A percentile compares a stretch with the other conserved stretches of the same genome.
Conservation (phyloP, 2,329 filamentous ascomycete species). For the Cladosporium phlei region DNA sequence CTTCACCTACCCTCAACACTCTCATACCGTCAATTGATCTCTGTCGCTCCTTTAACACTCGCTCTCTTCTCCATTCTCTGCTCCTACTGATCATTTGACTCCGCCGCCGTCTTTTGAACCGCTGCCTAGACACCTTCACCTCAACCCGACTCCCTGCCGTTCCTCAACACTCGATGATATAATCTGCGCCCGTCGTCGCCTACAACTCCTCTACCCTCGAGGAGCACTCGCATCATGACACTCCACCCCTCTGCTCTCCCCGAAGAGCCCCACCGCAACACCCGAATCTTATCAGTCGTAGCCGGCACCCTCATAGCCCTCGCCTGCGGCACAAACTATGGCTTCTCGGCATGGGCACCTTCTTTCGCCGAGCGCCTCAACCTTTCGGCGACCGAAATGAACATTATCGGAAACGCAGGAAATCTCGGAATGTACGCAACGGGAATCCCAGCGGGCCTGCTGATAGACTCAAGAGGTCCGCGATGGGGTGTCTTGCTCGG, state of each 20-base stretch:
- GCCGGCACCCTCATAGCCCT: conserved; percentile 81
- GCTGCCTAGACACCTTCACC: too few species aligned
- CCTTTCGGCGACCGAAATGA: conserved; percentile 86
- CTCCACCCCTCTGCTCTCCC: not conserved
- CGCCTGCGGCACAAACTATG: conserved; percentile 94
- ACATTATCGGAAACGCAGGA: conserved; percentile 74
- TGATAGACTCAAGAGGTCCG: conserved; percentile 79
- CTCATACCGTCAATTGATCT: not conserved
- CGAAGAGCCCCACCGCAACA: conserved; percentile 4
- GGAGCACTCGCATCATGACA: too few species aligned
- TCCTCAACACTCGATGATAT: conserved; percentile 5
- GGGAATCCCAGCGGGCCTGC: conserved; percentile 81
- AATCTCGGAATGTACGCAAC: conserved; percentile 91
- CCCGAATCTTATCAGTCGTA: conserved; percentile 72
- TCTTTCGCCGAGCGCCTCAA: conserved; percentile 85
- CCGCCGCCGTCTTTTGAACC: not conserved
- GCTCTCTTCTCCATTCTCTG: not conserved
- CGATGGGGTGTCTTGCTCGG: conserved; percentile 73
- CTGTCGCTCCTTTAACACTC: not conserved
- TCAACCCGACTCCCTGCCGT: conserved; percentile 1
- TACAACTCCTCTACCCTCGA: not conserved
- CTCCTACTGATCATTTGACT: not conserved
- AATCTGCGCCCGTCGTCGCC: not conserved
- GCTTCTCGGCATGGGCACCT: conserved; percentile 95
- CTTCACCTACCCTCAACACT: not conserved